Evolutionary conservation across 352 stramenopile genomes (phyloP).

Genomic region (Pythium sp.): DNA sequence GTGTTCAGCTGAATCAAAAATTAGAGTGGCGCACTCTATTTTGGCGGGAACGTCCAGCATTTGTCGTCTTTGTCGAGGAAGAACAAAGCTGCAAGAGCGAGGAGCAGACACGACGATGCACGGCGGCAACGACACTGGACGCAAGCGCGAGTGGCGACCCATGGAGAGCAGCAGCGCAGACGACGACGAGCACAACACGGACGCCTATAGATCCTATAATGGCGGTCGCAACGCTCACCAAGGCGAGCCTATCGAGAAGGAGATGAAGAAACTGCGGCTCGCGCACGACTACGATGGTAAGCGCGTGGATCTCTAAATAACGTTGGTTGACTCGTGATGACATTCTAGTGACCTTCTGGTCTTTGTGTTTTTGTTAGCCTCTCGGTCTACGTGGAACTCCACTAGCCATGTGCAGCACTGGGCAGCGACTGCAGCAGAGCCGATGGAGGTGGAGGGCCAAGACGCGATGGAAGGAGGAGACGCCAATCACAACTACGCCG

Average conservation of each 20-base stretch:
- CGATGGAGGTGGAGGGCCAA: slow-evolving; percentile 21
- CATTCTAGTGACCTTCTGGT: neutral
- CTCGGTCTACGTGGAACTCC: slow-evolving; percentile 6
- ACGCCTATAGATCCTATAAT: neutral
- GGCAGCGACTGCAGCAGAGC: slow-evolving; percentile 1
- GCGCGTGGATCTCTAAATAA: neutral
- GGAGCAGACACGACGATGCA: neutral
- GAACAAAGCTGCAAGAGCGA: neutral
- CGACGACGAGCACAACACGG: neutral
- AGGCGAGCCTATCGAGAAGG: slow-evolving; percentile 57
- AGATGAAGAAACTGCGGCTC: slow-evolving; percentile 74
- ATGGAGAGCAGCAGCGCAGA: slow-evolving; percentile 8
- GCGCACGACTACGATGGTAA: slow-evolving; percentile 57
- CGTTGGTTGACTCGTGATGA: neutral
- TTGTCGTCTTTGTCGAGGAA: neutral
- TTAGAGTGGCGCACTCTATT: neutral
- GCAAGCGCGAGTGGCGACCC: slow-evolving; percentile 41
- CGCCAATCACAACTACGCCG: slow-evolving; percentile 33
- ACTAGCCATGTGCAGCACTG: neutral
- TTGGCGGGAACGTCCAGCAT: neutral
- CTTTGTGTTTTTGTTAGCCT: neutral
- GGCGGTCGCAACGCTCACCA: neutral
- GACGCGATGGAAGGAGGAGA: slow-evolving; percentile 23
- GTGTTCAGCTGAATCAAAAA: neutral
- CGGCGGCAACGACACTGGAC: slow-evolving; percentile 6